Conservation (phyloP, 2,329 filamentous ascomycete species). For the Didymella exigua region DNA sequence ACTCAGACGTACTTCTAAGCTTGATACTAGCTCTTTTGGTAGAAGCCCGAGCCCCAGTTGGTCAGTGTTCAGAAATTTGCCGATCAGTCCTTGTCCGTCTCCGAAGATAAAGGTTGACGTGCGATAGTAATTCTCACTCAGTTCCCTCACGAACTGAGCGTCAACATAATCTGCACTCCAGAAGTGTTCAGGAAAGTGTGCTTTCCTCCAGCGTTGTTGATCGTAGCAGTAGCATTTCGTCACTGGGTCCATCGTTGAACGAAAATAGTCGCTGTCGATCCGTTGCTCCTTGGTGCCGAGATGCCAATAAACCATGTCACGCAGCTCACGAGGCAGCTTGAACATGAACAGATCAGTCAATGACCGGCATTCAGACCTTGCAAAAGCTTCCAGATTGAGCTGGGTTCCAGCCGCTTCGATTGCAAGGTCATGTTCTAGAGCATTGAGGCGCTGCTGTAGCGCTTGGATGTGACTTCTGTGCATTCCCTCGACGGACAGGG, state of each 20-base stretch:
- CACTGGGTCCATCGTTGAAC: conserved; percentile 24
- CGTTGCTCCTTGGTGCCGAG: conserved; percentile 20
- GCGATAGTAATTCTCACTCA: conserved; percentile 27
- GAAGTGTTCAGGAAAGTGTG: conserved; percentile 26
- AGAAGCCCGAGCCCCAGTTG: conserved; percentile 16
- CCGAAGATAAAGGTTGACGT: conserved; percentile 27
- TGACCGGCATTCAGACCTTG: conserved; percentile 21
- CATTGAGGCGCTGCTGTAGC: conserved; percentile 3
- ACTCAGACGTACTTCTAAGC: conserved; percentile 22
- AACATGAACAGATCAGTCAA: conserved; percentile 15
- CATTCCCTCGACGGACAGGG: neutral
- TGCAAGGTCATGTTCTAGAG: conserved; percentile 6
- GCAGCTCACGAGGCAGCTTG: conserved; percentile 23
- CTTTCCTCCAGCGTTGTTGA: conserved; percentile 23
- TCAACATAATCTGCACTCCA: conserved; percentile 20
- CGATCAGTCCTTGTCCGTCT: conserved; percentile 23
- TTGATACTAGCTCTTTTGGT: conserved; percentile 20
- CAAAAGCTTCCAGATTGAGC: conserved; percentile 14
- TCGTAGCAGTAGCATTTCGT: conserved; percentile 25
- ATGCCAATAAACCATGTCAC: conserved; percentile 28
- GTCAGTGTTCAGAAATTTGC: conserved; percentile 23
- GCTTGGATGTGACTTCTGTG: neutral
- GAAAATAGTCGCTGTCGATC: conserved; percentile 29
- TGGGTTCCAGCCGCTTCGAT: conserved; percentile 10
- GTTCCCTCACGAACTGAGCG: conserved; percentile 14